Evolutionary conservation across 208 protist species (phyloP), one percentile per base, ranked within the genome.

Genomic region (Acanthamoeba culbertsoni): DNA sequence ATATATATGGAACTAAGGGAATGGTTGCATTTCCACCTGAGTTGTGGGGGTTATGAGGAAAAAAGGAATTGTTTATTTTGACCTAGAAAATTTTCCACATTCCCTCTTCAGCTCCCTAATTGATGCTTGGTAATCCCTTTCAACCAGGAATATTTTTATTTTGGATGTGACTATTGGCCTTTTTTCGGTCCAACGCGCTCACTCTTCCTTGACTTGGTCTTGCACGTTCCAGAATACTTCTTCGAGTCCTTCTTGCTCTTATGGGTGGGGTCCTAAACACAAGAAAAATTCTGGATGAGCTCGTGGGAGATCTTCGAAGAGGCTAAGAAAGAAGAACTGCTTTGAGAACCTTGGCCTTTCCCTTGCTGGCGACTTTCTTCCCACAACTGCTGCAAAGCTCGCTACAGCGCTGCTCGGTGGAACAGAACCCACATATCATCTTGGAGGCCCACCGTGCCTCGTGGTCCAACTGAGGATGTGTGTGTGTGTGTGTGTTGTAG

Each of bases 171-270:
- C n/a, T n/a, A n/a, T n/a, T n/a, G n/a, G 14, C 59, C 59, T 23
- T 68, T 68, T 31, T 68, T 68, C 6, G 59, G 59, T 5, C 59
- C 59, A 14, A 68, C 59, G 2, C 59, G 59, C 18, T 82, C 42
- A 28, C 71, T 82, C 71, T 82, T 82, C 35, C 43, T 14, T 31
- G 71, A 82, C 71, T 82, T 82, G 37, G 71, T 82, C n/a, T 82
- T 82, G 71, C 42, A 82, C 20, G 43, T 82, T 7, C 71, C 71
- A 3, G 71, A 31, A 31, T 37, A 82, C 71, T 82, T 82, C 35
- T 31, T 82, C 7, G 7, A 6, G 43, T 82, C 71, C 71, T 82
- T 82, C 35, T 28, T 1, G 71, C 37, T 48, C 71, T 51, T 82
- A 31, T 45, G 42, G 71, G 43, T 51, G 12, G 37, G 37, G 18